Evolutionary conservation across 768 basidiomycete genomes (phyloP).

Genomic region (Cystobasidium tubakii): DNA sequence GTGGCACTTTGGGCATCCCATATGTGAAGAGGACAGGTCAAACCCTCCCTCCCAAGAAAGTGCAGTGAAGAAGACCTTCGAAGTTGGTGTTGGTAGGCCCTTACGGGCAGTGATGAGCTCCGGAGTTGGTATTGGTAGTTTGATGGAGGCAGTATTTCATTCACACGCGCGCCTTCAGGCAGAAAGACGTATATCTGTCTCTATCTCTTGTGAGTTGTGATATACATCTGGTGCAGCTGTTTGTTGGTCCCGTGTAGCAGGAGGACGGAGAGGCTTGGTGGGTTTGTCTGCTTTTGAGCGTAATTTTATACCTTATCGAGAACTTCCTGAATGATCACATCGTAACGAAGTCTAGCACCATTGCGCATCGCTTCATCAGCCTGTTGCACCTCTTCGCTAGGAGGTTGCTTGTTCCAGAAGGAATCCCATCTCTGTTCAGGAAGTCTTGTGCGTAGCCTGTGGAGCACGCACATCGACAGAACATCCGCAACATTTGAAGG

Average conservation of each 20-base stretch:
- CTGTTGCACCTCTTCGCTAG: neutral
- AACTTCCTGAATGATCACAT: neutral
- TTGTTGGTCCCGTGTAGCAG: too few species aligned
- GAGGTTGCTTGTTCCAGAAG: slow-evolving; percentile 1
- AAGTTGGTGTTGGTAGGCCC: too few species aligned
- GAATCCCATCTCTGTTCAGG: neutral
- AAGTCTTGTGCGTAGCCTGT: neutral
- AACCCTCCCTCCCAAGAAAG: neutral
- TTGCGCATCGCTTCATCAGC: neutral
- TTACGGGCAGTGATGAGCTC: too few species aligned
- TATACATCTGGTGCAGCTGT: too few species aligned
- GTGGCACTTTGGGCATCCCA: slow-evolving; percentile 3
- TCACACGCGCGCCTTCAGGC: too few species aligned
- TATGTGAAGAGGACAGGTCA: slow-evolving; percentile 8
- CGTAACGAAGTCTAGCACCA: neutral
- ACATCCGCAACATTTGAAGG: neutral
- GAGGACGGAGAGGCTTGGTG: too few species aligned
- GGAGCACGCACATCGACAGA: neutral
- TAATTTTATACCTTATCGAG: neutral
- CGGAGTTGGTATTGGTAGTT: too few species aligned
- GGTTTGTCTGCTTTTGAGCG: too few species aligned
- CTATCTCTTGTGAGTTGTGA: too few species aligned
- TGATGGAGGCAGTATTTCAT: too few species aligned
- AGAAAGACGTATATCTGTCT: too few species aligned
- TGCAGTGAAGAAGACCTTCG: neutral